Evolutionary conservation across 306 rosid genomes (phyloP), one percentile per base, ranked within the genome.

Genomic region (Carpinus viminea): DNA sequence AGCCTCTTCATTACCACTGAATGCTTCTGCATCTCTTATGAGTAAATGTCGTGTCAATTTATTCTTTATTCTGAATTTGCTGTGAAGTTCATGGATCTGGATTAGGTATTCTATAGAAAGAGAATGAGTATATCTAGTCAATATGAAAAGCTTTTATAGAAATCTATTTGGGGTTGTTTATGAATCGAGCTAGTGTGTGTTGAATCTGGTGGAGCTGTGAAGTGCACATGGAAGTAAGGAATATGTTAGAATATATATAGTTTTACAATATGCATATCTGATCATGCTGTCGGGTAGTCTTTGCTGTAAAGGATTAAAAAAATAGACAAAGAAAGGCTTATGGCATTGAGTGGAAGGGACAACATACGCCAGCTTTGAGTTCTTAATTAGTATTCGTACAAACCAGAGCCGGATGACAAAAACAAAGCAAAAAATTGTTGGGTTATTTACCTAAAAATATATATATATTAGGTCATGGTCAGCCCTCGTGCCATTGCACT

Each of bases 331-430:
- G 81, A 69, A 85, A 78, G 74, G 65, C 48, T 74, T 60, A 84
- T 87, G 90, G 89, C 90, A 85, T 84, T 90, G 75, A 79, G 82
- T 85, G 90, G 86, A 87, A 86, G 90, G 81, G 87, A 86, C 91
- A 87, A 76, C 81, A 68, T 75, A 70, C 75, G 79, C 74, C 56
- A 74, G 9, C 64, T 45, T 71, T 70, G 55, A 70, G 74, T 84
- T 73, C 80, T 84, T 65, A 90, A 88, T 81, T 82, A 55, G 38
- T 82, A 56, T 84, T 78, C 73, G 78, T 79, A 72, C 46, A 62
- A 78, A 81, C 80, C 85, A 79, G 80, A 76, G 38, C 41, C 73
- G 68, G 47, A 82, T 78, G 61, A 46, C 79, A n/a, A 8, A 11
- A 72, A 45, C 12, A 62, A 62, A 26, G 26, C 12, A 10, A 41